Evolutionary conservation across 768 basidiomycete species (phyloP).

Genomic region (Lentinula detonsa): DNA sequence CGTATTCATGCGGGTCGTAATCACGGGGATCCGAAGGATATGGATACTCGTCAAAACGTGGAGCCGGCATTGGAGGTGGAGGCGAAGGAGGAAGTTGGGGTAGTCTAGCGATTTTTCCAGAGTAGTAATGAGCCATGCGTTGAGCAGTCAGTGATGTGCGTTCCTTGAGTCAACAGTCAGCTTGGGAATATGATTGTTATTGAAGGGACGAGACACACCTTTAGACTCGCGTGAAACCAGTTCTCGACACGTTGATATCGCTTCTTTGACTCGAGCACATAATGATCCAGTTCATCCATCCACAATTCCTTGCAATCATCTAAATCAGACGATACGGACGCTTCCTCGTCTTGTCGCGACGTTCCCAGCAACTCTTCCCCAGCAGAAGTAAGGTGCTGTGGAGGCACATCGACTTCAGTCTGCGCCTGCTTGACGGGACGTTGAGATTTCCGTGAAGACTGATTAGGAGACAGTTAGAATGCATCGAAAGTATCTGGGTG

Average conservation of each 20-base stretch:
- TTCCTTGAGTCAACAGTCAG: slow-evolving; percentile 39
- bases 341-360: slow-evolving; percentile 33
- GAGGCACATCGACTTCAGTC: background rate
- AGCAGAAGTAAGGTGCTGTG: slow-evolving; percentile 11
- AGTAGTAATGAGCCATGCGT: slow-evolving; percentile 54
- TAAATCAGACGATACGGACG: slow-evolving; percentile 65
- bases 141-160: slow-evolving; percentile 61
- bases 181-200: background rate
- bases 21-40: background rate
- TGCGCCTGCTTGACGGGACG: slow-evolving; percentile 27
- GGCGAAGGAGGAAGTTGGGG: slow-evolving; percentile 27
- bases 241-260: slow-evolving; percentile 68
- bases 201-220: slow-evolving; percentile 34
- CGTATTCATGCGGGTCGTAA: background rate
- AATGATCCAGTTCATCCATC: slow-evolving; percentile 62
- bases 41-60: slow-evolving; percentile 1
- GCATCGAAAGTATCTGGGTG: slow-evolving; percentile 2
- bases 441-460: slow-evolving; percentile 37
- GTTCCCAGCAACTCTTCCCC: slow-evolving; percentile 14
- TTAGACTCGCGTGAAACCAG: slow-evolving; percentile 63
- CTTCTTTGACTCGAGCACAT: slow-evolving; percentile 66
- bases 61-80: slow-evolving; percentile 15
- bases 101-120: slow-evolving; percentile 40
- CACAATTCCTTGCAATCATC: slow-evolving; percentile 79
- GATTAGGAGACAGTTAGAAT: slow-evolving; percentile 7